Base-by-base conservation (phyloP, 2,329 filamentous ascomycete genomes). In the Apiospora arundinis region DNA sequence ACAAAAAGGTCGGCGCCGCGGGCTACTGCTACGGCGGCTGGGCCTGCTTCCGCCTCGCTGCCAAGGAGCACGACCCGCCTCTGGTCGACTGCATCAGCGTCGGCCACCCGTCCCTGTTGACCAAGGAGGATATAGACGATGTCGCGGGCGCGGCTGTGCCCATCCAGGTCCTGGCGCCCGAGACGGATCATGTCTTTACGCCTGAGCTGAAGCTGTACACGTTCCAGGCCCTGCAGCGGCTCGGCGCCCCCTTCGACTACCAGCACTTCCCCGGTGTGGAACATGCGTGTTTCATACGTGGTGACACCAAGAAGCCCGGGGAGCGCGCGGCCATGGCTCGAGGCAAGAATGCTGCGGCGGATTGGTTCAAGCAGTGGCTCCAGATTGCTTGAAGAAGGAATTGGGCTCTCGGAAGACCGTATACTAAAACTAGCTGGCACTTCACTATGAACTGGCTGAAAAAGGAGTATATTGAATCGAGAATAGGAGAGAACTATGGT, bases 1-100 rank as follows among this genome's bases (percentile, higher is more conserved):
- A 81, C 76, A 77, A 78, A 65, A 81, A 80, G 56, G 74, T 85
- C 18, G 84, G 78, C 45, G 82, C 83, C 7, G 78, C 84, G 16
- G 85, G 85, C 4, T 86, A 81, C 75, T 86, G 85, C 78, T 86
- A 81, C 72, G 84, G 85, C 46, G 84, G 84, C 1, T 86, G 85
- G 85, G 85, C 80, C 0, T 79, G 80, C 14, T 83, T 85, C 73
- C 80, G 82, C 4, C 80, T 87, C 0, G 85, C 78, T 1, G 79
- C 80, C 7, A 73, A 72, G 70, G 74, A 74, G 67, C 75, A 77
- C 69, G 68, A 71, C 14, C 81, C 81, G 69, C 78, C 76, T 12
- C 76, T 86, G 4, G 80, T 87, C 7, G 84, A 86, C 73, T 80
- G 76, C 72, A 79, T 86, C 46, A 80, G 80, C 0, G 79, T 80